Percentiles rank a stretch among this genome's conserved stretches.
Evolutionary conservation across 2,329 filamentous ascomycete species (phyloP).

Genomic region (Neocatenulostroma microsporum): DNA sequence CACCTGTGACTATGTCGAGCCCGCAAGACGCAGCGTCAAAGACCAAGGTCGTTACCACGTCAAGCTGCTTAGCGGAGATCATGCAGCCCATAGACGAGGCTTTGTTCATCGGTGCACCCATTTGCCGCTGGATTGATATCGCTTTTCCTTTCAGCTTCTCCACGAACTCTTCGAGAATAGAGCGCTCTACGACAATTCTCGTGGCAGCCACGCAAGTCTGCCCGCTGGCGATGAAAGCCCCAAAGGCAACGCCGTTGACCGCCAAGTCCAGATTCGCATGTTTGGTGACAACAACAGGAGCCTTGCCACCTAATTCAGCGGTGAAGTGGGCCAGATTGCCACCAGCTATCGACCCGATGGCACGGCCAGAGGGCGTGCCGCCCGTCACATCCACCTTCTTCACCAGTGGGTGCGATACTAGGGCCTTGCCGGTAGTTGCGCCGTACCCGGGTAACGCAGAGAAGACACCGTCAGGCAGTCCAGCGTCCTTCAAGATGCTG

Average conservation of each 20-base stretch:
- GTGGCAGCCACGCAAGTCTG: constrained; percentile 52
- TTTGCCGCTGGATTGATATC: constrained; percentile 57
- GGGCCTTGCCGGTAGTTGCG: constrained; percentile 2
- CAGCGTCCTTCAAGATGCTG: constrained; percentile 60
- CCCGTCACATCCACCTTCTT: constrained; percentile 74
- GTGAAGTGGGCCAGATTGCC: constrained; percentile 52
- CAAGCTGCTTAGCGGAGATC: constrained; percentile 54
- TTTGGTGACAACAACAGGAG: constrained; percentile 44
- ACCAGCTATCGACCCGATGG: constrained; percentile 43
- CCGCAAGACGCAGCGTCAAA: constrained; percentile 58
- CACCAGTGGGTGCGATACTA: constrained; percentile 50
- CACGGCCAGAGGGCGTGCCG: constrained; percentile 5
- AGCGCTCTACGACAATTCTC: constrained; percentile 44
- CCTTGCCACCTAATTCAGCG: constrained; percentile 52
- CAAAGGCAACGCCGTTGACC: constrained; percentile 56
- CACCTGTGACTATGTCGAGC: constrained; percentile 36
- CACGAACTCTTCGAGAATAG: constrained; percentile 52
- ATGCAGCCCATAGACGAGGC: constrained; percentile 58
- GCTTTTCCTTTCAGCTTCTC: constrained; percentile 51
- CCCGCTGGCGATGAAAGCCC: constrained; percentile 27
- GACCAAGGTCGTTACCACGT: constrained; percentile 55
- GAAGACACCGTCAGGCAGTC: constrained; percentile 67
- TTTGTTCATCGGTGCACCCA: constrained; percentile 62
- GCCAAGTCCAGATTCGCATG: constrained; percentile 27
- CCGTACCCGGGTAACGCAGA: constrained; percentile 48